Percentiles rank a stretch among this genome's conserved stretches.
phyloP scores from a whole-genome alignment of 1,284 basidiomycete genomes.

The Malassezia furfur region DNA sequence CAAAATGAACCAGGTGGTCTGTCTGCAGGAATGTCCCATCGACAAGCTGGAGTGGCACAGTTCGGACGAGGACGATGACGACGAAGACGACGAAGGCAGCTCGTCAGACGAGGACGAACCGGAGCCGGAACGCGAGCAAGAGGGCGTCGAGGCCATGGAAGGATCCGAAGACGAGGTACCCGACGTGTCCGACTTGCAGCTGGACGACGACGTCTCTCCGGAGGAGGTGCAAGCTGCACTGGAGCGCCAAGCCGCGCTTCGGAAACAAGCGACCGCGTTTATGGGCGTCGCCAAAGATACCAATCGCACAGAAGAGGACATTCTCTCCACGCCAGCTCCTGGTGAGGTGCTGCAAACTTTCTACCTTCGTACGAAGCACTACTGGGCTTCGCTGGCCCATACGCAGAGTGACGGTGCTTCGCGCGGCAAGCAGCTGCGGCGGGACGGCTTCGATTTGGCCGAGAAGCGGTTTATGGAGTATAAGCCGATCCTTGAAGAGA shows the following conservation, averaged over 20 bases:
- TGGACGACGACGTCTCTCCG: conserved; percentile 12
- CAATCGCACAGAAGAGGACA: conserved; percentile 61
- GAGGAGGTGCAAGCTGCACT: conserved; percentile 25
- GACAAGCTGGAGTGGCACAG: conserved; percentile 45
- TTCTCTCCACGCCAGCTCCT: conserved; percentile 70
- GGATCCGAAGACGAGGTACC: conserved; percentile 9
- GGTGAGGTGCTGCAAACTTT: conserved; percentile 79
- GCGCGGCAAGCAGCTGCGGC: conserved; percentile 68
- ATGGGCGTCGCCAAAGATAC: conserved; percentile 65
- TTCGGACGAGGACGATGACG: conserved; percentile 30
- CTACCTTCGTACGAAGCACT: conserved; percentile 60
- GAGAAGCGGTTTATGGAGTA: conserved; percentile 40
- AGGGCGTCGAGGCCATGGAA: conserved; percentile 11
- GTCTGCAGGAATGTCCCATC: conserved; percentile 43
- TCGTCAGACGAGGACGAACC: conserved; percentile 24
- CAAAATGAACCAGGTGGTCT: conserved; percentile 42
- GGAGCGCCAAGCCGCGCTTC: conserved; percentile 54
- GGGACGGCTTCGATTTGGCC: conserved; percentile 54
- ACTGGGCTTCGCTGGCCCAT: conserved; percentile 71
- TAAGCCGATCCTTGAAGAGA: conserved; percentile 49
- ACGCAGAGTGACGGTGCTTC: conserved; percentile 54
- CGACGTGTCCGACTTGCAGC: conserved; percentile 4
- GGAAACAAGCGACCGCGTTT: conserved; percentile 60
- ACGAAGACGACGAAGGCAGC: conserved; percentile 21
- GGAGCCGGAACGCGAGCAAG: conserved; percentile 22